Evolutionary conservation across 805 yeast species (phyloP).

Genomic region (Candida argentea): DNA sequence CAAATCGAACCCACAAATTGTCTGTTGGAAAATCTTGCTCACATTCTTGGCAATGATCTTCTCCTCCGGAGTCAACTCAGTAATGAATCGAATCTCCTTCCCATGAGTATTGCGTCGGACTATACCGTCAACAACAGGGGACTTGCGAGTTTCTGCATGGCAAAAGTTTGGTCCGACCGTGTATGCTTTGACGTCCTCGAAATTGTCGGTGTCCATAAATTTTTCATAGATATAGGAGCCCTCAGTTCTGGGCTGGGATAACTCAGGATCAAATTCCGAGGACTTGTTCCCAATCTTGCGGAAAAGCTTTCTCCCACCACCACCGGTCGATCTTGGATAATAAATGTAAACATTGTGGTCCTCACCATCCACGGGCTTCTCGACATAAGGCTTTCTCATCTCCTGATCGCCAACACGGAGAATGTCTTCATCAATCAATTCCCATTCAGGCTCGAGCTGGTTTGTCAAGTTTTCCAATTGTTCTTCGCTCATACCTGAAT

Average conservation of each 20-base stretch:
- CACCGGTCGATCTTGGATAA: conserved; percentile 82
- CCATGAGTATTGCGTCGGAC: conserved; percentile 97
- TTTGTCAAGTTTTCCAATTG: conserved; percentile 57
- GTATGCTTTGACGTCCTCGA: conserved; percentile 97
- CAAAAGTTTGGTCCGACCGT: conserved; percentile 88
- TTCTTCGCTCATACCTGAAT: conserved; percentile 23
- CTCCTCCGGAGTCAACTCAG: conserved; percentile 69
- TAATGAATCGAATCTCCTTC: conserved; percentile 86
- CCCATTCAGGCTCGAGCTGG: conserved; percentile 67
- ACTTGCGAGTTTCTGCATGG: conserved; percentile 96
- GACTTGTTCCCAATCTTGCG: conserved; percentile 96
- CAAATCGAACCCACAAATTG: conserved; percentile 94
- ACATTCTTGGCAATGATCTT: conserved; percentile 72
- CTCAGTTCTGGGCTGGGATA: conserved; percentile 66
- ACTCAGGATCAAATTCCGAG: conserved; percentile 84
- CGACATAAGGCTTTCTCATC: conserved; percentile 87
- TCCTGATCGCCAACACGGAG: conserved; percentile 61
- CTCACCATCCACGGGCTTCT: conserved; percentile 98
- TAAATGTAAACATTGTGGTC: conserved; percentile 94
- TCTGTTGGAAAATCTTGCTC: conserved; percentile 71
- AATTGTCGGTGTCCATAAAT: conserved; percentile 96
- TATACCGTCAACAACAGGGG: conserved; percentile 99
- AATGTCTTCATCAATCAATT: conserved; percentile 76
- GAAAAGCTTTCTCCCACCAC: conserved; percentile 93
- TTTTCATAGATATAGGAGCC: conserved; percentile 90